Base-by-base conservation (phyloP, 208 protist genomes). In the Leishmania major region DNA sequence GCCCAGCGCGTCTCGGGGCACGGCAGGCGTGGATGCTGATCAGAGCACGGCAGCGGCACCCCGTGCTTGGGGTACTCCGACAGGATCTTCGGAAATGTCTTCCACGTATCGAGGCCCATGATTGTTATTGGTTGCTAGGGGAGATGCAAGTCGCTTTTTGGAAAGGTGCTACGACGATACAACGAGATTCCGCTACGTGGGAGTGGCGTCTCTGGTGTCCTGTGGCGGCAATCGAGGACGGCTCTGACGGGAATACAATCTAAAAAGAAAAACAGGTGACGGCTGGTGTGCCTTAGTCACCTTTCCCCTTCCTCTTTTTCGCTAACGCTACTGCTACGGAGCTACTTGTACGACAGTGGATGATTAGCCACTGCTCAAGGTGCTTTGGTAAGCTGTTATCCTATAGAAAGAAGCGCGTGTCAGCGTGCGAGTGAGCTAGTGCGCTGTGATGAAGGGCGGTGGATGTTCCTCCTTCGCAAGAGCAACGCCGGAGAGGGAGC, bases 91-190 rank as follows among this genome's bases (percentile, higher is more conserved):
- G 94, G 94, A 67, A 97, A 97, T 11, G 83, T 69, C 79, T 94
- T 94, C 92, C 94, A 97, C 40, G 94, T 97, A 15, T 97, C 94
- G 83, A 97, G 95, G 64, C 94, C 94, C 94, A 97, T 96, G 49
- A 28, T 62, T 31, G n/a, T 28, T 31, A 53, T 40, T 40, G 13
- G 15, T 13, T 67, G 11, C 60, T 67, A 15, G 31, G n/a, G 28
- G 28, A 62, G 57, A 25, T 11, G 60, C n/a, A 67, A 31, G n/a
- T 40, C 13, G 8, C 60, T 67, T 3, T 3, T 8, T 31, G 60
- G n/a, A 3, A 31, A 31, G 22, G 57, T 7, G 57, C 57, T 15
- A 25, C 28, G 57, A 25, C 28, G 11, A 37, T 25, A 31, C 19
- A 40, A 40, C n/a, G 15, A 37, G 66, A 43, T 28, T 71, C 19